phyloP scores from a whole-genome alignment of 352 stramenopile species.

The Globisporangium spinosum region DNA sequence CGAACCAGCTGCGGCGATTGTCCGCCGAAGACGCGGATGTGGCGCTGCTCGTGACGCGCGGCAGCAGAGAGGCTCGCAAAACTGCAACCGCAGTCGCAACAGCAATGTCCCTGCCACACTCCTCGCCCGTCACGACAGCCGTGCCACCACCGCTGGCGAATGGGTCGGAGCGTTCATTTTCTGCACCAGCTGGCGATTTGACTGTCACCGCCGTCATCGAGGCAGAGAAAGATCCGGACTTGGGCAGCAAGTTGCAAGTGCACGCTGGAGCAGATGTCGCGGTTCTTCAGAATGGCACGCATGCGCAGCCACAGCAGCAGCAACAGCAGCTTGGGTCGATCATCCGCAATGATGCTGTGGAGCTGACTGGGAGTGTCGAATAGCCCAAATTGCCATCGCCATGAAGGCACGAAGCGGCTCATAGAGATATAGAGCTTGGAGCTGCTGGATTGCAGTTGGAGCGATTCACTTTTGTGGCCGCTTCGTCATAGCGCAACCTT shows the following conservation, averaged over 20 bases:
- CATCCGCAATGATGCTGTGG: neutral
- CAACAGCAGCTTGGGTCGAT: neutral
- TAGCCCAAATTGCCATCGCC: neutral
- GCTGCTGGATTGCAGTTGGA: neutral
- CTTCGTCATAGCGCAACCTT: neutral
- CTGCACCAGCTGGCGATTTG: conserved; percentile 7
- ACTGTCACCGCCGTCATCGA: neutral
- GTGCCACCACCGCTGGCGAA: neutral
- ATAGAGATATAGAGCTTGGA: neutral
- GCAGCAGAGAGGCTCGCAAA: conserved; percentile 2
- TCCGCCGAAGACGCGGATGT: conserved; percentile 1
- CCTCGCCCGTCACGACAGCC: conserved; percentile 2
- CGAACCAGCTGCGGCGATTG: conserved; percentile 1
- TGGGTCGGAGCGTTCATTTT: conserved; percentile 3
- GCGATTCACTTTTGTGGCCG: neutral
- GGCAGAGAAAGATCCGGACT: neutral
- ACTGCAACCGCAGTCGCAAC: neutral
- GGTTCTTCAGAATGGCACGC: neutral
- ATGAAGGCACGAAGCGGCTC: neutral
- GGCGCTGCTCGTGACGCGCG: conserved; percentile 1
- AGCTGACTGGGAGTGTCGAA: neutral
- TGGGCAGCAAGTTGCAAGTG: conserved; percentile 1
- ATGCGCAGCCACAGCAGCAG: neutral
- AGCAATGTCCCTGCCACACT: neutral
- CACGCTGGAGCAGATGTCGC: conserved; percentile 1